phyloP scores from a whole-genome alignment of 352 stramenopile genomes.

The Pythium biforme region DNA sequence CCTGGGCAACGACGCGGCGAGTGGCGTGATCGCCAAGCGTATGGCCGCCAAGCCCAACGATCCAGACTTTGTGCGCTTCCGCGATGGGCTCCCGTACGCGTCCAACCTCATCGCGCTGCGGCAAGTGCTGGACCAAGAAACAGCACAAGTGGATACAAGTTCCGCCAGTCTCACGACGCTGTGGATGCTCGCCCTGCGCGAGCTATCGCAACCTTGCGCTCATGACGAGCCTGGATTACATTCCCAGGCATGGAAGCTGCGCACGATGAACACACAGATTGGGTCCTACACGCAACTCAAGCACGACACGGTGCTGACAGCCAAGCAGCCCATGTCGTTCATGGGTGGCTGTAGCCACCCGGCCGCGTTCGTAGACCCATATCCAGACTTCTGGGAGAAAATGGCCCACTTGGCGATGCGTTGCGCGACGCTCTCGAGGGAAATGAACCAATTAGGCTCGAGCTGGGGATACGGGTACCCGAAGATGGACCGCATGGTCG shows the following conservation, averaged over 20 bases:
- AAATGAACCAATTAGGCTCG: not conserved
- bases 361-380: conserved; percentile 24
- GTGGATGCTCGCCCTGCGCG: conserved; percentile 22
- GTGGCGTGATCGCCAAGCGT: conserved; percentile 9
- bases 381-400: conserved; percentile 19
- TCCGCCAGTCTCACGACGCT: conserved; percentile 14
- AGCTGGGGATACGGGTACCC: conserved; percentile 1
- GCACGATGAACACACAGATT: conserved; percentile 26
- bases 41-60: conserved; percentile 4
- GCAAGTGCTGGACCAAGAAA: conserved; percentile 7
- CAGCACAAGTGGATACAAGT: conserved; percentile 4
- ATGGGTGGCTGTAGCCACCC: conserved; percentile 20
- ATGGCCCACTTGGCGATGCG: conserved; percentile 22
- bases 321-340: conserved; percentile 25
- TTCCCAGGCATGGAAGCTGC: conserved; percentile 10
- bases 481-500: not conserved
- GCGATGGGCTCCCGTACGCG: conserved; percentile 23
- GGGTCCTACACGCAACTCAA: conserved; percentile 23
- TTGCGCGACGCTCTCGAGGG: not conserved
- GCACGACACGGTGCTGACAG: conserved; percentile 29
- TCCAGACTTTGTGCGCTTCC: conserved; percentile 16
- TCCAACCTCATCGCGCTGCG: conserved; percentile 25
- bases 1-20: conserved; percentile 21
- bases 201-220: conserved; percentile 9
- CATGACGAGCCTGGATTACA: conserved; percentile 7